Base-by-base conservation (phyloP, 345 rosid species). In the Rhizophora apiculata region DNA sequence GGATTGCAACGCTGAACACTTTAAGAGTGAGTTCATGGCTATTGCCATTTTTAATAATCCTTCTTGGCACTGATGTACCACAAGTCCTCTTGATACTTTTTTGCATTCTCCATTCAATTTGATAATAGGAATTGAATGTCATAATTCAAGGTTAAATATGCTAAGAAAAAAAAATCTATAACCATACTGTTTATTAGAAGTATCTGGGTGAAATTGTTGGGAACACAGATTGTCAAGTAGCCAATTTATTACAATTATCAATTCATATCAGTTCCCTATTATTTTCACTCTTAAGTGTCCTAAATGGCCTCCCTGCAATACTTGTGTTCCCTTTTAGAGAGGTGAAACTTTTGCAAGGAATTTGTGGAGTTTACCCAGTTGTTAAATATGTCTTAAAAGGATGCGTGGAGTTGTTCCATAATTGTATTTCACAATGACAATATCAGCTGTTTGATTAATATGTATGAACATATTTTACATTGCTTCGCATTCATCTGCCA, bases 11-110 rank as follows among this genome's bases (percentile, higher is more conserved):
- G 29, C 13, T 48, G 32, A 21, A 51, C 32, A 48, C 39, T 51
- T 16, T 76, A 13, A 29, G 13, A 18, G 21, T 19, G 29, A 68
- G 51, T n/a, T 48, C 9, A 59, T 63, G 29, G 69, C 39, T 31
- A 49, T 16, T 39, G 46, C 69, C 54, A 29, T 34, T 34, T 69
- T 66, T 63, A 39, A 43, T 43, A 39, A 39, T 46, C 16, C 19
- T 57, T 37, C 26, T 58, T 26, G 20, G 30, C 24, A 65, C 54
- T 68, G 27, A 11, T 68, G 64, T 18, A 46, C 13, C 56, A 24
- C 64, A 68, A 22, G 46, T 37, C 26, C 55, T 62, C 11, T 27
- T n/a, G 36, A 24, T 52, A 6, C 22, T 51, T 52, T 27, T 32
- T 15, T 54, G 0, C 31, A 24, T 34, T 15, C 46, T 13, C 49